Evolutionary conservation across 768 basidiomycete genomes (phyloP).

Genomic region (Gloeostereum incarnatum): DNA sequence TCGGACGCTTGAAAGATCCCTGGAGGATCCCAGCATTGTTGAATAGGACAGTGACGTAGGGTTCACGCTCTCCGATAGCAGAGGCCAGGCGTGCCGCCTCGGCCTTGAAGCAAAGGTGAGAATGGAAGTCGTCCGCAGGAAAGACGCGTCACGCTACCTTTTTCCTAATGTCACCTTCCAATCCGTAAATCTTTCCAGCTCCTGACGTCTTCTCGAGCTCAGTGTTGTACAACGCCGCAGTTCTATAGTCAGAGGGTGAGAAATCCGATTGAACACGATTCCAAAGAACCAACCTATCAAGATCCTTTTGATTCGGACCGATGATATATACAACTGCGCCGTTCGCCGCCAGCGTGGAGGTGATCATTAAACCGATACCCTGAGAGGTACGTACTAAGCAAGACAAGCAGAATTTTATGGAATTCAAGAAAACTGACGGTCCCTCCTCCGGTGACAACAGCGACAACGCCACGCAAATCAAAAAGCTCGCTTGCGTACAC

Average conservation of each 20-base stretch:
- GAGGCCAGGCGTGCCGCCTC: conserved; percentile 32
- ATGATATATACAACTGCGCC: conserved; percentile 41
- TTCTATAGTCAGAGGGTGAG: conserved; percentile 12
- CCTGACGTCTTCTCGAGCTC: conserved; percentile 16
- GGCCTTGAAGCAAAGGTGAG: conserved; percentile 15
- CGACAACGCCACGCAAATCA: conserved; percentile 32
- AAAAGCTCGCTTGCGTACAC: conserved; percentile 29
- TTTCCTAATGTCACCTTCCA: conserved; percentile 29
- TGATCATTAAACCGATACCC: conserved; percentile 46
- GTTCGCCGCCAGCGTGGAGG: conserved; percentile 34
- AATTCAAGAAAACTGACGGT: conserved; percentile 17
- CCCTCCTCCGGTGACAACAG: conserved; percentile 35
- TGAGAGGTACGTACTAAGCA: conserved; percentile 6
- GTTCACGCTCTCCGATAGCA: conserved; percentile 25
- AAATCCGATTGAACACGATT: neutral
- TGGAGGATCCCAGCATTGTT: conserved; percentile 34
- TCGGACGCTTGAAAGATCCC: conserved; percentile 19
- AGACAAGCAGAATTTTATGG: neutral
- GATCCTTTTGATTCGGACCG: conserved; percentile 28
- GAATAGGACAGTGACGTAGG: conserved; percentile 35
- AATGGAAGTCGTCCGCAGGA: neutral
- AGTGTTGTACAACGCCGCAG: conserved; percentile 25
- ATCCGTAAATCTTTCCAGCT: conserved; percentile 26
- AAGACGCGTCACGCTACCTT: conserved; percentile 20
- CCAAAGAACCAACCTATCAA: conserved; percentile 22